phyloP scores from a whole-genome alignment of 1,284 basidiomycete species.

The Cutaneotrichosporon sp. region DNA sequence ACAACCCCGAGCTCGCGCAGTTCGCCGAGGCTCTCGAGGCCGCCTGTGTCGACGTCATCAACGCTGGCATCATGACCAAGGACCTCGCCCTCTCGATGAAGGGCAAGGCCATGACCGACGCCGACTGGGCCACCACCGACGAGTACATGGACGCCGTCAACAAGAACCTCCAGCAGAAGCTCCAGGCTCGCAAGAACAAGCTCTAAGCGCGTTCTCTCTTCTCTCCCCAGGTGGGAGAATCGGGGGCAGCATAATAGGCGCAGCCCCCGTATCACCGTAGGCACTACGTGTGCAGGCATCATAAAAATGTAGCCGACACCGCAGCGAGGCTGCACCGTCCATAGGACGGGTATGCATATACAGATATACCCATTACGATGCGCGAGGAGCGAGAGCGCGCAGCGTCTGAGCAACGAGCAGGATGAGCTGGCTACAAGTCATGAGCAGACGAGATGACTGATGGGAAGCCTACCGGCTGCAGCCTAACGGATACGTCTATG shows the following conservation, averaged over 20 bases:
- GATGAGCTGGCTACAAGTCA: too few relatives aligned
- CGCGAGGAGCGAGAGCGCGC: neutral
- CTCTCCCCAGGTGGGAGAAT: neutral
- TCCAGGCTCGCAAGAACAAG: conserved; percentile 31
- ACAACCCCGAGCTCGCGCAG: conserved; percentile 68
- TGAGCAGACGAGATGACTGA: too few relatives aligned
- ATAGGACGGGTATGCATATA: conserved; percentile 14
- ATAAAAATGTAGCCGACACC: conserved; percentile 13
- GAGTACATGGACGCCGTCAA: conserved; percentile 84
- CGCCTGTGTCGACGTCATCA: conserved; percentile 85
- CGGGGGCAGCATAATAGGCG: conserved; percentile 8
- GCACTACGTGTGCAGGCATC: conserved; percentile 11
- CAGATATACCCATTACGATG: conserved; percentile 7
- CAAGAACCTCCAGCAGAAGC: conserved; percentile 41
- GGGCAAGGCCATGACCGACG: conserved; percentile 83
- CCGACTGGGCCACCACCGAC: conserved; percentile 90
- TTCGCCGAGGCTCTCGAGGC: conserved; percentile 83
- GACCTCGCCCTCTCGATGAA: conserved; percentile 94
- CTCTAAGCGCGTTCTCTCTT: conserved; percentile 11
- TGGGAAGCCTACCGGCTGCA: too few relatives aligned
- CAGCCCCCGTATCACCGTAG: conserved; percentile 4
- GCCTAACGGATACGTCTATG: too few relatives aligned
- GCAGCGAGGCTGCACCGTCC: conserved; percentile 7
- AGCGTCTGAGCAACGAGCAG: neutral
- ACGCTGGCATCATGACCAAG: conserved; percentile 91